Base-by-base conservation (phyloP, 495 filamentous ascomycete genomes). In the Pyronema domesticum region DNA sequence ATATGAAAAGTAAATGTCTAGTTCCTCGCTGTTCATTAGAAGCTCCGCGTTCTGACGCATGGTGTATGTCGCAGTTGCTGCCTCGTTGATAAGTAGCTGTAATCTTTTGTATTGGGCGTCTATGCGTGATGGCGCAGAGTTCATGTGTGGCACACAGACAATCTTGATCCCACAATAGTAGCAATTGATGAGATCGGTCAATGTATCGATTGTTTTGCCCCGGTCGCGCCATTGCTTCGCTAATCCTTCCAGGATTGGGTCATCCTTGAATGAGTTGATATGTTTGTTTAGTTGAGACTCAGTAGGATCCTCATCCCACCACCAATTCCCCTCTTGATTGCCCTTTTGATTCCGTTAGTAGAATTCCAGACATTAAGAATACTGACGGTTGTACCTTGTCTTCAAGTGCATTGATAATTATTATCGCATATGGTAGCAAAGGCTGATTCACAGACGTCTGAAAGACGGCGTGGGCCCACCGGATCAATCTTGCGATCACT, bases 401-500 rank as follows among this genome's bases (percentile, higher is more conserved):
- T 10, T 69, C 66, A 11, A 62, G 34, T 11, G 60, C 67, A 54
- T 69, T 69, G 18, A 67, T 53, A 37, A 65, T 60, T 36, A 69
- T 55, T 43, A 69, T 61, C n/a, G 65, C 64, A 43, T 64, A 66
- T 19, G 67, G 67, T 14, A 69, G 59, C 17, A 67, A 57, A 44
- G 66, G 66, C 34, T 68, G 67, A 49, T 68, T 68, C 14, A 60
- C 51, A 8, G 66, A 67, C 37, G 51, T 62, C 35, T 68, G 63
- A 11, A 65, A 61, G 46, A 58, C 62, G 33, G 57, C 58, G 17
- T 65, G 58, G 10, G 65, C 67, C 67, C 67, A 69, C 53, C 57
- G 44, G 11, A 65, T 50, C 6, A 65, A 55, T 30, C 51, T 58
- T 37, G 49, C 53, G 14, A 65, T 34, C 8, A 63, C 57, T 14